A percentile compares a stretch with the other conserved stretches of the same genome.
Conservation (phyloP, 1,139 yeast genomes). For the Yamadazyma conglobata region DNA sequence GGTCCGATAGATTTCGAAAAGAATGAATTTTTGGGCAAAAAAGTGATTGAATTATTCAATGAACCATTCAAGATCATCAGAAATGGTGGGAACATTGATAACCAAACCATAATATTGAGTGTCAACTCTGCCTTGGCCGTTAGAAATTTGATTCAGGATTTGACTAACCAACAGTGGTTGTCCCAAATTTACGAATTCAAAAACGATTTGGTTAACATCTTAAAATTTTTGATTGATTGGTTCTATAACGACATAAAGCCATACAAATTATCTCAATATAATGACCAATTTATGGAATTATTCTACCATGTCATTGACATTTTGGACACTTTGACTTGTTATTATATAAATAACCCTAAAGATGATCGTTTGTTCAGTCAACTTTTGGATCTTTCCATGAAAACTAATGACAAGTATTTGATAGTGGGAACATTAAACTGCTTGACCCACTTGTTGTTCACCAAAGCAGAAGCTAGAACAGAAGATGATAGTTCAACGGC, state of each 20-base stretch:
- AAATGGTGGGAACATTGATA: slow-evolving; percentile 22
- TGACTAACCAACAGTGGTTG: slow-evolving; percentile 75
- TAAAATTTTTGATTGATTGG: slow-evolving; percentile 46
- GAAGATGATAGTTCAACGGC: slow-evolving; percentile 15
- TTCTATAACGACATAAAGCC: slow-evolving; percentile 22
- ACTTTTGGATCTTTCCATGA: slow-evolving; percentile 43
- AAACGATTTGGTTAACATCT: slow-evolving; percentile 43
- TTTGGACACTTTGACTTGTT: slow-evolving; percentile 80
- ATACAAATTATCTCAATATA: slow-evolving; percentile 22
- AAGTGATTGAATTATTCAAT: slow-evolving; percentile 44
- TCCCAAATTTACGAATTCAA: slow-evolving; percentile 54
- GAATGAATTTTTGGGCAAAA: slow-evolving; percentile 47
- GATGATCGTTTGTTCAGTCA: slow-evolving; percentile 59
- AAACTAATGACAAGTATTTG: slow-evolving; percentile 54
- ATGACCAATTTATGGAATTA: slow-evolving; percentile 54
- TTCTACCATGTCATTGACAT: slow-evolving; percentile 72
- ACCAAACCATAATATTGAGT: slow-evolving; percentile 39
- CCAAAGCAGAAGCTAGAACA: slow-evolving; percentile 31
- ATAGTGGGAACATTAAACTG: slow-evolving; percentile 43
- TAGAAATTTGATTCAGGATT: slow-evolving; percentile 79
- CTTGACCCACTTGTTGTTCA: slow-evolving; percentile 39
- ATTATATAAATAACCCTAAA: slow-evolving; percentile 67
- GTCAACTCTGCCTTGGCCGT: slow-evolving; percentile 68
- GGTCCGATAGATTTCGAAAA: slow-evolving; percentile 47
- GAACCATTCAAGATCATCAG: slow-evolving; percentile 27